Base-by-base conservation (phyloP, 352 stramenopile species). In the Thalassiosira livingstoniorum region DNA sequence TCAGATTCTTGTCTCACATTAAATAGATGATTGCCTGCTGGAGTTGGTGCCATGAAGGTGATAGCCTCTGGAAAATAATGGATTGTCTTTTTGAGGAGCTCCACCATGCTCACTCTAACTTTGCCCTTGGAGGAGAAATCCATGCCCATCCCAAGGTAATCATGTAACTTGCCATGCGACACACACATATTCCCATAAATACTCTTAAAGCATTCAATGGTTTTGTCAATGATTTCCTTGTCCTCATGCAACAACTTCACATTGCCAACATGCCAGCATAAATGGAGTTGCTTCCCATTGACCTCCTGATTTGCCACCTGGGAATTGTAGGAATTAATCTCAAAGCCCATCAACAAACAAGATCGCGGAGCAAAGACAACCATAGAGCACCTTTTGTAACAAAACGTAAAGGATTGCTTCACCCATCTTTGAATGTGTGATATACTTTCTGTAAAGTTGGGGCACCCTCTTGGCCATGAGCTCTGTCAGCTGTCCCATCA, bases 401-500 rank as follows among this genome's bases (percentile, higher is more conserved):
- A 18, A 18, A 51, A 51, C 42, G 18, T 51, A 51, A 10, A 51
- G 42, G 10, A 51, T 10, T 18, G 42, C 18, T 18, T 51, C 42
- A 18, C 42, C 42, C 42, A 10, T 18, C 18, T 51, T 51, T 51
- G 10, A 10, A 18, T 10, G 10, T 18, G 10, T 51, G 18, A 51
- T 18, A 51, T 51, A 51, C 18, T 51, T 51, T 18, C 42, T 18
- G 42, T 51, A 51, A 10, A 10, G 10, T 51, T 51, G 42, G 10
- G 42, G 42, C 42, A 51, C 42, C 10, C 10, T 18, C 42, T 51
- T 51, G 10, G 18, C 42, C 42, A 51, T 51, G 10, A 10, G 18
- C 42, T 51, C 42, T 51, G 42, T 18, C 10, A 51, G 18, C 18
- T 18, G 10, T 53, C 76, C 75, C 13, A 71, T 39, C 0, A 78